phyloP scores from a whole-genome alignment of 1,284 basidiomycete genomes.

The Apiotrichum gamsii region DNA sequence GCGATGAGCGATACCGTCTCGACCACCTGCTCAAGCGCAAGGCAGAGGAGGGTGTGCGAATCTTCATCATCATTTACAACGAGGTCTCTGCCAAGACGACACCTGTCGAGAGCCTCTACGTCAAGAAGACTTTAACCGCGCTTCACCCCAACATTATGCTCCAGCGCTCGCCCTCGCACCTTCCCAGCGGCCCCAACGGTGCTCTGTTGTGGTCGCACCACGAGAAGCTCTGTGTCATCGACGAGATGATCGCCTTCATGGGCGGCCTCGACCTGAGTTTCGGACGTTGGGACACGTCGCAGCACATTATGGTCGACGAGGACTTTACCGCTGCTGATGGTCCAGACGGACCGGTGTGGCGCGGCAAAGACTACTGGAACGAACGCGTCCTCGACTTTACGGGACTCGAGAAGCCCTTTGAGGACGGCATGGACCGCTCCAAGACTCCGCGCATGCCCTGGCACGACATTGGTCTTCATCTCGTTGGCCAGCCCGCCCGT shows the following conservation, averaged over 20 bases:
- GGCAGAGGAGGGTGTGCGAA: constrained; percentile 92
- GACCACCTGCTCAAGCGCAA: constrained; percentile 85
- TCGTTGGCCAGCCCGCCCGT: constrained; percentile 92
- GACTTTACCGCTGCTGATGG: constrained; percentile 55
- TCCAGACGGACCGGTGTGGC: constrained; percentile 70
- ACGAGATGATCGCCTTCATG: constrained; percentile 97
- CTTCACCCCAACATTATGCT: constrained; percentile 93
- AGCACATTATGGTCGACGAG: constrained; percentile 86
- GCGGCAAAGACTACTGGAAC: constrained; percentile 68
- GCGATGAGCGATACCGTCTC: constrained; percentile 78
- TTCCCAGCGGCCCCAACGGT: constrained; percentile 92
- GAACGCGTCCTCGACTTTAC: constrained; percentile 84
- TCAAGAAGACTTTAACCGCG: constrained; percentile 77
- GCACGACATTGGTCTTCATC: constrained; percentile 95
- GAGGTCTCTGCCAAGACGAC: constrained; percentile 98
- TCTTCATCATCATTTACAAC: constrained; percentile 93
- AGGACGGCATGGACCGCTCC: constrained; percentile 87
- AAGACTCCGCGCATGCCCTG: constrained; percentile 95
- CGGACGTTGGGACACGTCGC: constrained; percentile 93
- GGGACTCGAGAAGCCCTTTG: constrained; percentile 78
- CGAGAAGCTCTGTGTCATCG: constrained; percentile 96
- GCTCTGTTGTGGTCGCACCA: constrained; percentile 99
- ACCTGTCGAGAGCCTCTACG: constrained; percentile 82
- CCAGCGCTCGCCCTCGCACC: constrained; percentile 94
- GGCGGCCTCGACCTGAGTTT: constrained; percentile 83